Evolutionary conservation across 768 basidiomycete genomes (phyloP), one percentile per base, ranked within the genome.

Genomic region (Lepiota subincarnata): DNA sequence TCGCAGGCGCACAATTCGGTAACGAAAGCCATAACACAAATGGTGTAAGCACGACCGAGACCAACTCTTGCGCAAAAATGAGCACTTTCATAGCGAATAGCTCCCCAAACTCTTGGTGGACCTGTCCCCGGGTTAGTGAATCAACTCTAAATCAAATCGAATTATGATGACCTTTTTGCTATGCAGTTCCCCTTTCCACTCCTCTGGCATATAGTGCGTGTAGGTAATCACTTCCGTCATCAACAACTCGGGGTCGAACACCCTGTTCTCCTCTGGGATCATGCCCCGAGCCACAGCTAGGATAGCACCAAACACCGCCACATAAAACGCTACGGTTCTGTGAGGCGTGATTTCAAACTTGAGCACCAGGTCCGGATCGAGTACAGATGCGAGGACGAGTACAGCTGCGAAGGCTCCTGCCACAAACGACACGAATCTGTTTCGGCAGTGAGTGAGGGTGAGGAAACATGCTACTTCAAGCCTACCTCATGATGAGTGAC

Each of bases 381-480:
- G 75, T 18, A 96, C 83, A 3, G 97, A 92, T 13, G 91, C 90
- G 3, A 97, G 82, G 26, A 96, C 78, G 7, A 99, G 83, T 4
- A 99, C 97, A 16, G 95, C 95, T 1, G 92, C 92, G 69, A 97
- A 98, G 1, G 97, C 96, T 6, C 97, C 95, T 2, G 94, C 87
- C 48, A 99, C 78, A 69, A 99, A 99, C 8, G 97, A 89, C 7
- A 98, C 82, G 67, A 99, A 99, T 55, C 94, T 97, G 59, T 11
- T n/a, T 16, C 6, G 18, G 4, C 11, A 35, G 44, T 39, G 44
- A 48, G 14, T 43, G 10, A 24, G 31, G 38, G 16, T 6, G 39
- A 11, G 13, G 16, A 20, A 20, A 35, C 34, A 45, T 24, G 36
- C 39, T 5, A 28, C 19, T 26, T 14, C 12, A 10, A 1, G 66